Conservation (phyloP, 495 filamentous ascomycete genomes). For the Neurospora discreta region DNA sequence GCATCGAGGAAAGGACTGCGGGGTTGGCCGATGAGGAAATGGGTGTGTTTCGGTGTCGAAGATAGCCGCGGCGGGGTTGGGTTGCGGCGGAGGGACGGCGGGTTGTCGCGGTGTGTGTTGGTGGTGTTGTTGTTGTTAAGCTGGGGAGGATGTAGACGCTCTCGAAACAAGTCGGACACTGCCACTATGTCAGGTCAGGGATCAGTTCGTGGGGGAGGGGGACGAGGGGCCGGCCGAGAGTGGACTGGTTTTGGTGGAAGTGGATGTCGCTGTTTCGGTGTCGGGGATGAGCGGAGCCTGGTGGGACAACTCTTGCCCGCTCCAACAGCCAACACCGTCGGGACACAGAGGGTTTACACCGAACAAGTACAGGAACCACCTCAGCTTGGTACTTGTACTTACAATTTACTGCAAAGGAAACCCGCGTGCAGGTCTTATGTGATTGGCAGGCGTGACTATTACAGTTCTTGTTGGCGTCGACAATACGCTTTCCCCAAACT, state of each 20-base stretch:
- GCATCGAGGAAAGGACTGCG: constrained; percentile 39
- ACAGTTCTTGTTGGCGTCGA: not conserved
- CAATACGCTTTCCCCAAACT: not conserved
- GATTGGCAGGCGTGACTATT: not conserved
- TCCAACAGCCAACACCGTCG: not conserved
- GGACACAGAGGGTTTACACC: not conserved
- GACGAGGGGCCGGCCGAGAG: not conserved
- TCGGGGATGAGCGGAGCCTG: not conserved
- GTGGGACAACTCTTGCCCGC: not conserved
- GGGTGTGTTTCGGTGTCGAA: not conserved
- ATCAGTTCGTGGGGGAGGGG: not conserved
- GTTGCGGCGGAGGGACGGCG: not conserved
- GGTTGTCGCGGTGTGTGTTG: not conserved
- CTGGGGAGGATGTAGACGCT: not conserved
- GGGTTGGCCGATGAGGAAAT: not conserved
- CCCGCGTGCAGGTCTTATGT: not conserved
- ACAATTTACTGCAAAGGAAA: not conserved
- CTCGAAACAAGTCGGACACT: not conserved
- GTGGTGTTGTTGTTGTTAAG: not conserved
- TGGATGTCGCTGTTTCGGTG: not conserved
- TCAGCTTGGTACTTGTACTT: not conserved
- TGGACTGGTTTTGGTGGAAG: not conserved
- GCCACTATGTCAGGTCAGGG: not conserved
- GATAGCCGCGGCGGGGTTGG: not conserved
- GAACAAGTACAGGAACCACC: not conserved